phyloP scores from a whole-genome alignment of 495 filamentous ascomycete genomes.

The Aspergillus conjunctus region DNA sequence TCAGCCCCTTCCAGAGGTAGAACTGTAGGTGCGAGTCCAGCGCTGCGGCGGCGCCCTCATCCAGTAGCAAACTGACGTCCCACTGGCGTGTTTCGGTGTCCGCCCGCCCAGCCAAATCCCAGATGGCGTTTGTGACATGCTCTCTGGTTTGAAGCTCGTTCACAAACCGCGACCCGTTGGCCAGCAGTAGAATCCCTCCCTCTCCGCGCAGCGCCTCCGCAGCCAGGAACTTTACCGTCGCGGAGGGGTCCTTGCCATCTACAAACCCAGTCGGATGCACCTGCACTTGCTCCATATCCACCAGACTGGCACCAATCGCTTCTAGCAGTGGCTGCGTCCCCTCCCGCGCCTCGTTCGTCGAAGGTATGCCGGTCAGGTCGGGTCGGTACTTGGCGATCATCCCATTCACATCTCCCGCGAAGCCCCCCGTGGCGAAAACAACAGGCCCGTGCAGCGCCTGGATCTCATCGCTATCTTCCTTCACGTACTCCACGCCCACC shows the following conservation, averaged over 20 bases:
- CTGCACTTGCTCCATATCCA: conserved; percentile 59
- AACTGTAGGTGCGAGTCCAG: conserved; percentile 57
- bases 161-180: conserved; percentile 51
- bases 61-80: conserved; percentile 57
- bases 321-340: conserved; percentile 52
- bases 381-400: conserved; percentile 55
- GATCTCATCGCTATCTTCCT: conserved; percentile 19
- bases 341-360: conserved; percentile 58
- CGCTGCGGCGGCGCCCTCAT: conserved; percentile 55
- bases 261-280: conserved; percentile 61
- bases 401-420: conserved; percentile 58
- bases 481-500: conserved; percentile 26
- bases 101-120: conserved; percentile 29
- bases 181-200: conserved; percentile 53
- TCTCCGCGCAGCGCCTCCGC: conserved; percentile 61
- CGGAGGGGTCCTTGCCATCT: conserved; percentile 42
- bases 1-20: conserved; percentile 58
- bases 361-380: conserved; percentile 57
- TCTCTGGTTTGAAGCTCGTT: conserved; percentile 61
- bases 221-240: conserved; percentile 58
- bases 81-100: conserved; percentile 44
- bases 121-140: conserved; percentile 51
- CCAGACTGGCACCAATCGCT: conserved; percentile 47
- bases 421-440: conserved; percentile 59
- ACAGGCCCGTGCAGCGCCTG: conserved; percentile 51